Evolutionary conservation across 495 filamentous ascomycete species (phyloP).

Genomic region (Penicillium tannophilum): DNA sequence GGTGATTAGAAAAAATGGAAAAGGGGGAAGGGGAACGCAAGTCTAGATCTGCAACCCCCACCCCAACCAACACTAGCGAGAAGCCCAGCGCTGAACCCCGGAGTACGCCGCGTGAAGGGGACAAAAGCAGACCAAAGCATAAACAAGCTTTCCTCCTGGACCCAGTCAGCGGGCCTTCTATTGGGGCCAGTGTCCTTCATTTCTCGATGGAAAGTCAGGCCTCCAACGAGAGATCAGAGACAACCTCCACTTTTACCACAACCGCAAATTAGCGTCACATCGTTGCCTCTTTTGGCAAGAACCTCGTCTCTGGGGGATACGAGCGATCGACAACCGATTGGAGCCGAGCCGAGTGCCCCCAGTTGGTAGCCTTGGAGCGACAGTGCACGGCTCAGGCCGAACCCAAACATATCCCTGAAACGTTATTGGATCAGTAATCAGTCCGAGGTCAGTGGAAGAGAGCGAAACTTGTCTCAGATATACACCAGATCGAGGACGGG

Average conservation of each 20-base stretch:
- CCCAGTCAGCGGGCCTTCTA: not conserved
- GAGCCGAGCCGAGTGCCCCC: slow-evolving; percentile 13
- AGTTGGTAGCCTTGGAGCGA: not conserved
- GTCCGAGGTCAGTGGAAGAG: not conserved
- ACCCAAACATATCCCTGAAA: slow-evolving; percentile 18
- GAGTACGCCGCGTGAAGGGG: not conserved
- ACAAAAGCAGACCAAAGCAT: not conserved
- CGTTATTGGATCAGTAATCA: not conserved
- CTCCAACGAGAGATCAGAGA: not conserved
- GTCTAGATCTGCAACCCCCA: not conserved
- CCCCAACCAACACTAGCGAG: too few species aligned
- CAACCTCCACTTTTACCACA: not conserved
- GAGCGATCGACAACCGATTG: slow-evolving; percentile 29
- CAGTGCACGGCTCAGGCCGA: slow-evolving; percentile 26
- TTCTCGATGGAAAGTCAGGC: not conserved
- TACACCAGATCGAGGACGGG: not conserved
- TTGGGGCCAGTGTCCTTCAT: not conserved
- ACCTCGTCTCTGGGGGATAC: slow-evolving; percentile 12
- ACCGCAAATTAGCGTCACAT: not conserved
- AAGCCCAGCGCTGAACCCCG: not conserved
- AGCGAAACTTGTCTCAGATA: not conserved
- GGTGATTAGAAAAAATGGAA: not conserved
- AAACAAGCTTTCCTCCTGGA: not conserved
- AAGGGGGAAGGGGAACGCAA: not conserved
- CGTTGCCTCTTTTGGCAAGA: slow-evolving; percentile 2